Conservation (phyloP, 345 rosid genomes). For the Lumnitzera littorea region DNA sequence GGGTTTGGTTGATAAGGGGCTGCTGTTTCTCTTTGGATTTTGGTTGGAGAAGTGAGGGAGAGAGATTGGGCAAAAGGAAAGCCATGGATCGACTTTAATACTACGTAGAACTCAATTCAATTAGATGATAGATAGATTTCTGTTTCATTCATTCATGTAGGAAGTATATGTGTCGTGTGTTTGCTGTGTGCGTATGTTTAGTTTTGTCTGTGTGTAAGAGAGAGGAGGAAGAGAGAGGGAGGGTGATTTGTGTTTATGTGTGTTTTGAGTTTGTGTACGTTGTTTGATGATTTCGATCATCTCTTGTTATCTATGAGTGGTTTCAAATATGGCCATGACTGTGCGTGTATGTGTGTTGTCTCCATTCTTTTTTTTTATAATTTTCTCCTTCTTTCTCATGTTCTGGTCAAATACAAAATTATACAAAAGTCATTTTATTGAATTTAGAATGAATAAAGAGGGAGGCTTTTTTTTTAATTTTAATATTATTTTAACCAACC, state of each 20-base stretch:
- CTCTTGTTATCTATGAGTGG: slow-evolving; percentile 41
- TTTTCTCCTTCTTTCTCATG: no score
- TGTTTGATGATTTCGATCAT: slow-evolving; percentile 11
- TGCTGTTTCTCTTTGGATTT: slow-evolving; percentile 37
- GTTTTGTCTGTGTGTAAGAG: no score
- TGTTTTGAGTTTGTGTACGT: slow-evolving; percentile 7
- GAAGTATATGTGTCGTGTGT: no score
- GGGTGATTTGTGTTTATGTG: slow-evolving; percentile 4
- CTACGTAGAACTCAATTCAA: neutral
- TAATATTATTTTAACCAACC: no score
- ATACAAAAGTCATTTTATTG: no score
- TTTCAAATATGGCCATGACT: slow-evolving; percentile 33
- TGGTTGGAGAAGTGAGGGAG: slow-evolving; percentile 46
- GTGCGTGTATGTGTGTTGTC: neutral
- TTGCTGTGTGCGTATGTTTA: no score
- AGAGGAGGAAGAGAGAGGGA: neutral
- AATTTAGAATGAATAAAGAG: no score
- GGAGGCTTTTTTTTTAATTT: no score
- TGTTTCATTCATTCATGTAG: no score
- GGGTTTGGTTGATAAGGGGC: slow-evolving; percentile 13
- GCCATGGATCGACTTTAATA: slow-evolving; percentile 35
- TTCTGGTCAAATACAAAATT: no score
- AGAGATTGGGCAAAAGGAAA: slow-evolving; percentile 69
- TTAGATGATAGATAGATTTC: neutral
- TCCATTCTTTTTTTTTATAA: no score